Conservation (phyloP, 352 stramenopile genomes). For the Aphanomyces euteiches region DNA sequence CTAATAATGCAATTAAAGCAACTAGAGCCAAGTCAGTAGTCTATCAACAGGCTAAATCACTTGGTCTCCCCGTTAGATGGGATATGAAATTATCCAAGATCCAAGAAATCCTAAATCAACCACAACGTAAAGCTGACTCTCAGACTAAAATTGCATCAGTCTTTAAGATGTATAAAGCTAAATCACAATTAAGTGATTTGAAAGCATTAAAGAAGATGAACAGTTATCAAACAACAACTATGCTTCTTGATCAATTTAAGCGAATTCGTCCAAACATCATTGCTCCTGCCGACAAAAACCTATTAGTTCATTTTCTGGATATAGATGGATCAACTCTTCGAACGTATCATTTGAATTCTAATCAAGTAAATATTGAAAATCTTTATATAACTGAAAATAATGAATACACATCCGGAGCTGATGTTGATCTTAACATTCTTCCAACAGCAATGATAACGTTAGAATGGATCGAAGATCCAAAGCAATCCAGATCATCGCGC, state of each 20-base stretch:
- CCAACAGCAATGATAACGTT: conserved; percentile 29
- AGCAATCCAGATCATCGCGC: conserved; percentile 28
- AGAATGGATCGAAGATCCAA: conserved; percentile 35
- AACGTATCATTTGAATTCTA: conserved; percentile 34
- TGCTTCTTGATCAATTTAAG: conserved; percentile 32
- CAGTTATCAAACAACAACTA: conserved; percentile 28
- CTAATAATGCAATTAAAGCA: too few relatives aligned
- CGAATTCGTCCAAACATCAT: conserved; percentile 34
- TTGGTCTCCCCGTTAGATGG: too few relatives aligned
- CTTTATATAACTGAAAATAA: conserved; percentile 36
- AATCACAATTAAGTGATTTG: conserved; percentile 25
- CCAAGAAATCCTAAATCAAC: too few relatives aligned
- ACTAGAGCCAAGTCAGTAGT: too few relatives aligned
- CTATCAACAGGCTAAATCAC: too few relatives aligned
- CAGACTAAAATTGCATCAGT: conserved; percentile 28
- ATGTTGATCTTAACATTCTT: conserved; percentile 34
- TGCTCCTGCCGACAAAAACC: conserved; percentile 33
- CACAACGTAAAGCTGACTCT: conserved; percentile 10
- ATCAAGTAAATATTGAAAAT: conserved; percentile 34
- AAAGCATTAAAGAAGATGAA: conserved; percentile 31
- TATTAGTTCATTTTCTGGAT: conserved; percentile 35
- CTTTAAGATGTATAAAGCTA: conserved; percentile 22
- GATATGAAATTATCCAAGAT: too few relatives aligned
- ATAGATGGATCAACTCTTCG: conserved; percentile 29
- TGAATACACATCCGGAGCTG: conserved; percentile 36